Evolutionary conservation across 2,329 filamentous ascomycete genomes (phyloP).

Genomic region (Fusarium algeriense): DNA sequence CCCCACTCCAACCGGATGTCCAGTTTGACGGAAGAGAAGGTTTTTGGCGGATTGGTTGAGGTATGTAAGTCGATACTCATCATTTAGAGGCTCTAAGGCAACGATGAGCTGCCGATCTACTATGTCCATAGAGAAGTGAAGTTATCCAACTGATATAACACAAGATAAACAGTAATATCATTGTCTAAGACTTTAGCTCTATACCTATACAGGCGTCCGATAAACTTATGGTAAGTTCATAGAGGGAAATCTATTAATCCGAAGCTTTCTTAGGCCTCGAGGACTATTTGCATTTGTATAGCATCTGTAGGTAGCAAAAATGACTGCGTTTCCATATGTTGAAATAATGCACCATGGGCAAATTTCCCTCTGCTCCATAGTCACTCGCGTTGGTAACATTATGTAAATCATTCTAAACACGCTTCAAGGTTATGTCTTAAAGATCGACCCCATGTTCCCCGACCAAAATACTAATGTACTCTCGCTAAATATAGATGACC

Average conservation of each 20-base stretch:
- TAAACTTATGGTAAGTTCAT: neutral
- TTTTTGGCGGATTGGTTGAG: too few relatives aligned
- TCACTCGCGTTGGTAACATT: neutral
- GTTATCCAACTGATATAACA: neutral
- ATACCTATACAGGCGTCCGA: neutral
- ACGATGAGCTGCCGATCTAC: too few relatives aligned
- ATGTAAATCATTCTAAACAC: neutral
- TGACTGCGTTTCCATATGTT: neutral
- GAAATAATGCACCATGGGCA: neutral
- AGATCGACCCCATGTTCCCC: neutral
- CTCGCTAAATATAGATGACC: neutral
- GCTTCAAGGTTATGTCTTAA: neutral
- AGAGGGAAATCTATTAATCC: neutral
- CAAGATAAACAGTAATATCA: too few relatives aligned
- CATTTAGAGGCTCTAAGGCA: too few relatives aligned
- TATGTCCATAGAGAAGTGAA: too few relatives aligned
- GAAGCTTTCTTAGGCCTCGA: neutral
- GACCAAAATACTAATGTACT: neutral
- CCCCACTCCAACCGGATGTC: conserved; percentile 15
- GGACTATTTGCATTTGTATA: neutral
- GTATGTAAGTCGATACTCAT: too few relatives aligned
- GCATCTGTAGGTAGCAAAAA: neutral
- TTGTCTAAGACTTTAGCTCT: neutral
- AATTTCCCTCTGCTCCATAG: neutral
- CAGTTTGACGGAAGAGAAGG: too few relatives aligned